Base-by-base conservation (phyloP, 805 yeast species). In the Clavispora vitiphila region DNA sequence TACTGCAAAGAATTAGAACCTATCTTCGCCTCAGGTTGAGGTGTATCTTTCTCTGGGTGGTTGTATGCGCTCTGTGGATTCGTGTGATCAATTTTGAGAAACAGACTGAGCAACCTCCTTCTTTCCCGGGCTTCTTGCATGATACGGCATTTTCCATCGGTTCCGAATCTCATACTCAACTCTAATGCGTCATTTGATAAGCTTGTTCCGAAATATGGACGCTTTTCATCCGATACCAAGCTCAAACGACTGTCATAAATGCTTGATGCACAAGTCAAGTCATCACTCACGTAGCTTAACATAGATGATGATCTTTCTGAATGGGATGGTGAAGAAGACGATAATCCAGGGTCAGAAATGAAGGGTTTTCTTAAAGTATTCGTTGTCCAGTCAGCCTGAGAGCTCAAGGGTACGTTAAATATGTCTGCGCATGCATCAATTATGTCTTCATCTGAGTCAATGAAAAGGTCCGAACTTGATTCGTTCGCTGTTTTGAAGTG, bases 401-500 rank as follows among this genome's bases (percentile, higher is more conserved):
- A 12, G 16, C 30, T 26, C 8, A 34, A n/a, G 8, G 39, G 39
- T 6, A 37, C 40, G 11, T 27, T 37, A 12, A 37, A 29, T 30
- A 31, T 19, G 10, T 24, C 27, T 10, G 9, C 34, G 3, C 12
- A 23, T 4, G 6, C 23, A n/a, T 25, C 37, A 26, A 32, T 15
- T n/a, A 32, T 36, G 16, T 38, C 37, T 15, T 38, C 41, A 6
- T 38, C 37, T 4, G 12, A 15, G 15, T 30, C 35, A n/a, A 31
- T 4, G 5, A 11, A 18, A 11, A 14, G 10, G 8, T 15, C 34
- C 3, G n/a, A 8, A 11, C 16, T 15, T 11, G 15, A 19, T 14
- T 19, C 25, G 15, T 19, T 15, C 4, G 29, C 19, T 3, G 12
- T 16, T n/a, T 19, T 21, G 16, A 34, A 34, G 38, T 54, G 55